phyloP scores from a whole-genome alignment of 345 rosid species.

The Raphanus raphanistrum region DNA sequence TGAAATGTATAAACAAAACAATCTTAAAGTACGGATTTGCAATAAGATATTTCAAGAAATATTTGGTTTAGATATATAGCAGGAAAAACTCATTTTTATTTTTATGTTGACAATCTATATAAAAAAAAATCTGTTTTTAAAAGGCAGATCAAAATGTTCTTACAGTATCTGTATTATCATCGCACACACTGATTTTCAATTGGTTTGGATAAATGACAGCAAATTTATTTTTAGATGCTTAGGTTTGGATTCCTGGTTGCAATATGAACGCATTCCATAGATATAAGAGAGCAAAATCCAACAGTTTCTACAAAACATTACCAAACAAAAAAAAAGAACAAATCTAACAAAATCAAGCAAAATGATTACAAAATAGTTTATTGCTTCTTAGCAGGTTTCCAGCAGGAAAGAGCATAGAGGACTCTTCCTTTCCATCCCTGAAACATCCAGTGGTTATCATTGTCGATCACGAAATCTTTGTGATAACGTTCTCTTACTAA shows the following conservation, averaged over 20 bases:
- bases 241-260: not conserved
- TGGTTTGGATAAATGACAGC: not conserved
- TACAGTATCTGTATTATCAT: not conserved
- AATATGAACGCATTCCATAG: not conserved
- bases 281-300: constrained; percentile 3
- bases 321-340: not conserved
- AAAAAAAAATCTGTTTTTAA: too few relatives aligned
- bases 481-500: constrained; percentile 52
- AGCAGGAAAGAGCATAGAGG: constrained; percentile 60
- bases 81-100: too few relatives aligned
- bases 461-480: constrained; percentile 61
- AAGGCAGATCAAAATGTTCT: too few relatives aligned
- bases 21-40: too few relatives aligned
- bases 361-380: not conserved
- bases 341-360: not conserved
- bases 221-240: not conserved
- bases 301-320: constrained; percentile 7
- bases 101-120: too few relatives aligned
- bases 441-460: constrained; percentile 73
- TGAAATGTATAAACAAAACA: too few relatives aligned
- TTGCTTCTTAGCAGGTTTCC: constrained; percentile 56
- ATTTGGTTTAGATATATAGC: too few relatives aligned
- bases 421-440: constrained; percentile 92
- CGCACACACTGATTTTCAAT: not conserved
- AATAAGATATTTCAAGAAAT: too few relatives aligned